Percentiles rank a stretch among this genome's conserved stretches.
Conservation (phyloP, 129 eudicot species). For the Solidago caesia region DNA sequence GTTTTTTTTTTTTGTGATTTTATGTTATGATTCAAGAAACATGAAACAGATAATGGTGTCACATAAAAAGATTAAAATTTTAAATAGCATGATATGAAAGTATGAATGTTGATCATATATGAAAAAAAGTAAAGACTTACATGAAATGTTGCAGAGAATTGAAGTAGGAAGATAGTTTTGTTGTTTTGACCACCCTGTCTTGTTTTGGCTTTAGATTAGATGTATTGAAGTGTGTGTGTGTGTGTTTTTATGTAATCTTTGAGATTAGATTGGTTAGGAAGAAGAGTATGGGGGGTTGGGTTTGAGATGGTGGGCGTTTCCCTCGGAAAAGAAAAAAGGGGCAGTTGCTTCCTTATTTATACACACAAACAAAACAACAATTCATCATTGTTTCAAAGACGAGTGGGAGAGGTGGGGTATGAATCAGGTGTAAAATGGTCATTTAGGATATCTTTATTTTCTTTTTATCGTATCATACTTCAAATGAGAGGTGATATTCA, state of each 20-base stretch:
- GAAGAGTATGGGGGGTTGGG: constrained; percentile 10
- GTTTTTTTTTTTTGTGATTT: constrained; percentile 9
- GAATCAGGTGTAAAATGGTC: constrained; percentile 29
- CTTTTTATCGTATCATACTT: too few relatives aligned
- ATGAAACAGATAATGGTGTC: constrained; percentile 17
- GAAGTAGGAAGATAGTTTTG: constrained; percentile 12
- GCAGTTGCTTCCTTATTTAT: constrained; percentile 49
- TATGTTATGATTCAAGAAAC: constrained; percentile 7
- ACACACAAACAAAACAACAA: constrained; percentile 9
- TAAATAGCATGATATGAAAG: constrained; percentile 18
- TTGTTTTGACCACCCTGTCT: constrained; percentile 23
- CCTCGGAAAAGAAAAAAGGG: constrained; percentile 65
- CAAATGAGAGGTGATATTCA: too few relatives aligned
- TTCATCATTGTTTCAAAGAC: background rate
- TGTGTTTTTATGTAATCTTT: background rate
- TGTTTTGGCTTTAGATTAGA: constrained; percentile 2
- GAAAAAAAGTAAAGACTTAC: constrained; percentile 16
- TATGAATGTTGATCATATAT: constrained; percentile 14
- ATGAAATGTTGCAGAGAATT: constrained; percentile 15
- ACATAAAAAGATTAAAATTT: background rate
- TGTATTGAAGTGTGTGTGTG: constrained; percentile 15
- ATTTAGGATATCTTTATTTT: background rate
- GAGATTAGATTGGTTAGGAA: constrained; percentile 17
- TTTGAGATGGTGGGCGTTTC: constrained; percentile 43
- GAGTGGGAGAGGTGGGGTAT: constrained; percentile 20